Evolutionary conservation across 2,329 filamentous ascomycete species (phyloP).

Genomic region (Aspergillus tubingensis): DNA sequence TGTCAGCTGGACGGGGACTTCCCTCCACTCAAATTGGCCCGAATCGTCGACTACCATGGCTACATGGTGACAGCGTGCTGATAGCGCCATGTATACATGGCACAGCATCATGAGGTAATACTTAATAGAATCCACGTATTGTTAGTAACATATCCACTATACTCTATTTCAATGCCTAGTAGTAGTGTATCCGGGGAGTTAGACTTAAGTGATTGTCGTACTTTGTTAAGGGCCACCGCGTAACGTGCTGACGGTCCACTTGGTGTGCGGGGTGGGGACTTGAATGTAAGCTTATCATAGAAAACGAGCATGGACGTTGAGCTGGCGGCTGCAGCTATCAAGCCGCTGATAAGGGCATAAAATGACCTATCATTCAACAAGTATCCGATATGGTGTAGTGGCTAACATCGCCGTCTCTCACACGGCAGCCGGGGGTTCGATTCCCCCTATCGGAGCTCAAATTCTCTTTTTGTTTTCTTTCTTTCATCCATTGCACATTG

Average conservation of each 20-base stretch:
- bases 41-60: constrained; percentile 25
- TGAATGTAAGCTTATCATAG: neutral
- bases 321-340: neutral
- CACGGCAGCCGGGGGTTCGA: constrained; percentile 21
- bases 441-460: constrained; percentile 16
- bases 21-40: constrained; percentile 26
- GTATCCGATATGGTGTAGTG: constrained; percentile 26
- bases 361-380: neutral
- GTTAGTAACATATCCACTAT: constrained; percentile 15
- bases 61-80: constrained; percentile 19
- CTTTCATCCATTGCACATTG: neutral
- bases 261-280: neutral
- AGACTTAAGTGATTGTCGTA: neutral
- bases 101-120: constrained; percentile 40
- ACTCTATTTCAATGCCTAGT: neutral
- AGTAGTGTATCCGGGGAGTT: neutral
- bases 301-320: neutral
- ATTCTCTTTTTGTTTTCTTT: neutral
- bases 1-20: constrained; percentile 22
- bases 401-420: constrained; percentile 28
- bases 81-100: constrained; percentile 25
- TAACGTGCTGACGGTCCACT: neutral
- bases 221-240: neutral
- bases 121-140: constrained; percentile 39
- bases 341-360: neutral